Evolutionary conservation across 2,329 filamentous ascomycete genomes (phyloP), one percentile per base, ranked within the genome.

Genomic region (Neofusicoccum parvum): DNA sequence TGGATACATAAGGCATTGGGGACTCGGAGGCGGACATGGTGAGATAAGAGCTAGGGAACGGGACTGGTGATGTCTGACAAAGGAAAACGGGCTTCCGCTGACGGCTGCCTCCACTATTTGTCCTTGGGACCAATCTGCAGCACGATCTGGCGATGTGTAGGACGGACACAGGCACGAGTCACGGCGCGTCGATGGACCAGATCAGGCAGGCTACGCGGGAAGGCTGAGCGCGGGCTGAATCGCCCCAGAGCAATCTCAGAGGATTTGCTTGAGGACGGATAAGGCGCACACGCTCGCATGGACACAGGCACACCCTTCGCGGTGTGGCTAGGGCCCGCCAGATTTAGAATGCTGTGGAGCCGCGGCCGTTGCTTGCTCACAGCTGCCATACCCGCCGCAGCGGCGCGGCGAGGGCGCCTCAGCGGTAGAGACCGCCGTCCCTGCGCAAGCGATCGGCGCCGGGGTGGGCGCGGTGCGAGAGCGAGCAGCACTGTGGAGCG

Each of bases 291-390:
- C 17, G 54, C 54, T 46, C 23, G 54, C 54, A 59, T 43, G 54
- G 54, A 48, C 41, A 15, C 39, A 45, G 23, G 46, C 60, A 48
- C 56, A 32, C 10, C 20, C 49, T 20, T 20, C 43, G 58, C 48
- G 62, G 62, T 51, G 39, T 51, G 62, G 48, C 62, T 64, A 60
- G 56, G 56, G 56, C 56, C 23, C 32, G 49, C 48, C 62, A 48
- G 62, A 64, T 53, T 64, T 64, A 64, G 62, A 53, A 64, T 14
- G 39, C 46, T 43, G 62, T 64, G 62, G 62, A 64, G 62, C 62
- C 36, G 62, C 48, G 62, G 48, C 48, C 62, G 50, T 45, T 46
- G 62, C 45, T 59, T 51, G 48, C 46, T 41, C 59, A 15, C 43
- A 17, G 46, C 23, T 10, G 48, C 45, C 20, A 54, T 41, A 20